Evolutionary conservation across 2,329 filamentous ascomycete genomes (phyloP).

Genomic region (Lasiodiplodia hormozganensis): DNA sequence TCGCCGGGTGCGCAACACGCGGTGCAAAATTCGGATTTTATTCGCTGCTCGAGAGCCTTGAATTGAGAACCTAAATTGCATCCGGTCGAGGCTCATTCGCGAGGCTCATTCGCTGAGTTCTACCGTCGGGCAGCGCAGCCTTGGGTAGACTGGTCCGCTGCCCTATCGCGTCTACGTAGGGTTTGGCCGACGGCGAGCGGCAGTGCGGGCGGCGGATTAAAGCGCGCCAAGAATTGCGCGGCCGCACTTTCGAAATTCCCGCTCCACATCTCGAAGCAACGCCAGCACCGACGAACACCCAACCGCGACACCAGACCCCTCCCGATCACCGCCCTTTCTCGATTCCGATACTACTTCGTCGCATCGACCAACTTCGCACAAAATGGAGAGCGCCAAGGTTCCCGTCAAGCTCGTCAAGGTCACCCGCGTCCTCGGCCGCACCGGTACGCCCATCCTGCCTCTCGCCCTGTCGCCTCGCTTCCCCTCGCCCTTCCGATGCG

Average conservation of each 20-base stretch:
- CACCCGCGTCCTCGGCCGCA: constrained; percentile 94
- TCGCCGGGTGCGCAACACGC: constrained; percentile 11
- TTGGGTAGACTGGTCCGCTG: not conserved
- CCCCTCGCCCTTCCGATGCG: not conserved
- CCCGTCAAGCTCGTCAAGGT: constrained; percentile 99
- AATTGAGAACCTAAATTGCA: not conserved
- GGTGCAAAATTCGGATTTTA: not conserved
- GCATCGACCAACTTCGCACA: not conserved
- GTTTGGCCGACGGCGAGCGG: constrained; percentile 14
- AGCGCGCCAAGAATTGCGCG: constrained; percentile 26
- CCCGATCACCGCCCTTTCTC: constrained; percentile 7
- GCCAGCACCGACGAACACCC: constrained; percentile 4
- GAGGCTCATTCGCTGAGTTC: constrained; percentile 9
- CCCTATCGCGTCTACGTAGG: not conserved
- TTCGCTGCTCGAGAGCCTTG: not conserved
- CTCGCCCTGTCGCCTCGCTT: constrained; percentile 2
- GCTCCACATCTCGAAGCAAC: constrained; percentile 12
- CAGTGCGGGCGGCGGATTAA: constrained; percentile 19
- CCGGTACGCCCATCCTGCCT: constrained; percentile 70
- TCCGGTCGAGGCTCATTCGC: not conserved
- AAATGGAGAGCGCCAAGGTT: constrained; percentile 91
- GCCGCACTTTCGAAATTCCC: constrained; percentile 28
- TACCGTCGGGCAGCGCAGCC: constrained; percentile 5
- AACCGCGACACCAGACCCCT: constrained; percentile 17
- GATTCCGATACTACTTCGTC: not conserved